These are phyloP conservation scores for Acanthamoeba lenticulata DNA, from an alignment of 208 protist species.

Conservation along the genomic window DNA sequence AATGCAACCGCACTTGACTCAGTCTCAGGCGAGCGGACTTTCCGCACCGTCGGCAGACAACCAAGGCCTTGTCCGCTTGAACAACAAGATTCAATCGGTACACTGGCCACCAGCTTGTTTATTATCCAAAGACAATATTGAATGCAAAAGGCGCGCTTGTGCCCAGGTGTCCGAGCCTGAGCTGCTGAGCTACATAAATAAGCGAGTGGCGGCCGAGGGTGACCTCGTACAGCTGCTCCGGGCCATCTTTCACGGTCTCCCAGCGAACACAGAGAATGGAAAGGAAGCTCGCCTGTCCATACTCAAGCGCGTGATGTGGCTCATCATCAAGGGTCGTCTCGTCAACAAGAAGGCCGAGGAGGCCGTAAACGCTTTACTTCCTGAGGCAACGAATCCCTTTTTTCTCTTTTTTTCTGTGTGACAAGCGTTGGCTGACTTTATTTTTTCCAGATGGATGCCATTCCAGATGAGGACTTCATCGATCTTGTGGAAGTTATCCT, in stretches of 20 bases:
- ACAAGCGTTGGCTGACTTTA: not conserved
- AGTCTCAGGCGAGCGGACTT: not conserved
- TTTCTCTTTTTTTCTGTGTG: too few relatives aligned
- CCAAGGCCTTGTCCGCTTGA: not conserved
- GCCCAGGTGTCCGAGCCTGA: not conserved
- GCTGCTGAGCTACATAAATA: slow-evolving; percentile 39
- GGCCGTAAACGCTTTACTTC: not conserved
- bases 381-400: not conserved
- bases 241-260: slow-evolving; percentile 44
- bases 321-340: slow-evolving; percentile 30
- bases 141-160: too few relatives aligned
- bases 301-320: slow-evolving; percentile 36
- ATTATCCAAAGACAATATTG: not conserved
- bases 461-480: slow-evolving; percentile 47
- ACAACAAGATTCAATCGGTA: slow-evolving; percentile 30
- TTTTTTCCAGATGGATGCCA: slow-evolving; percentile 30
- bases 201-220: not conserved
- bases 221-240: not conserved
- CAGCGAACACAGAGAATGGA: not conserved
- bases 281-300: not conserved
- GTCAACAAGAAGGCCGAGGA: slow-evolving; percentile 52
- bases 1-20: not conserved
- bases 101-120: too few relatives aligned
- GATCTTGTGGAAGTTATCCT: slow-evolving; percentile 25
- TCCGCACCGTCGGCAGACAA: slow-evolving; percentile 5